Base-by-base conservation (phyloP, 2,329 filamentous ascomycete species). In the Apiospora kogelbergensis region DNA sequence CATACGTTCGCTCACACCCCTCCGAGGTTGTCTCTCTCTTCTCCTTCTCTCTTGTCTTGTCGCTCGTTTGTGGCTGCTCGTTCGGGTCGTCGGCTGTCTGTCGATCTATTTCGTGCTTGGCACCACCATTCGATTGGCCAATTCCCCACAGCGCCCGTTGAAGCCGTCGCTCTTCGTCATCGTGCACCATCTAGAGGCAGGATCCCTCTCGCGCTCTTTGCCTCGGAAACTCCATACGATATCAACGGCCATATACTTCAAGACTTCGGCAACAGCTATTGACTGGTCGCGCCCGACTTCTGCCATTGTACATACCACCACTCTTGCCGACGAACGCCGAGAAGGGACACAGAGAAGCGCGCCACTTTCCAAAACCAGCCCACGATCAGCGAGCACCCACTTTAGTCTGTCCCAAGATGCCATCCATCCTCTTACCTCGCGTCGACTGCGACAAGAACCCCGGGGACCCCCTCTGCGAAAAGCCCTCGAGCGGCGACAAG, bases 401-500 rank as follows among this genome's bases (percentile, higher is more conserved):
- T 60, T 60, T 37, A 60, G 37, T 60, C 40, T 37, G 15, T 9
- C 30, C 53, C 30, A 37, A 60, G 53, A 60, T 60, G 53, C 53
- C 53, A 20, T 60, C 53, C 53, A 37, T 60, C 11, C 57, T 75
- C 57, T 42, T 75, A 2, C 42, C 42, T 26, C 74, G 73, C 15
- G 72, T 72, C 1, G 69, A 72, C 22, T 67, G 72, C 5, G 67
- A 69, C 20, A 72, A 72, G 37, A 24, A 30, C 24, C 40, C 57
- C 2, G 53, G 33, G 40, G 30, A 45, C 76, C 74, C 65, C 75
- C 76, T 48, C 1, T 78, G 76, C 71, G 75, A 78, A 70, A 77
- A 78, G 69, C 73, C 74, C 17, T 65, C 71, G 2, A 71, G 69
- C 11, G 69, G 73, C 11, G 69, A 68, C 17, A 69, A 72, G 20